Evolutionary conservation across 2,329 filamentous ascomycete genomes (phyloP).

Genomic region (Alternaria postmessia): DNA sequence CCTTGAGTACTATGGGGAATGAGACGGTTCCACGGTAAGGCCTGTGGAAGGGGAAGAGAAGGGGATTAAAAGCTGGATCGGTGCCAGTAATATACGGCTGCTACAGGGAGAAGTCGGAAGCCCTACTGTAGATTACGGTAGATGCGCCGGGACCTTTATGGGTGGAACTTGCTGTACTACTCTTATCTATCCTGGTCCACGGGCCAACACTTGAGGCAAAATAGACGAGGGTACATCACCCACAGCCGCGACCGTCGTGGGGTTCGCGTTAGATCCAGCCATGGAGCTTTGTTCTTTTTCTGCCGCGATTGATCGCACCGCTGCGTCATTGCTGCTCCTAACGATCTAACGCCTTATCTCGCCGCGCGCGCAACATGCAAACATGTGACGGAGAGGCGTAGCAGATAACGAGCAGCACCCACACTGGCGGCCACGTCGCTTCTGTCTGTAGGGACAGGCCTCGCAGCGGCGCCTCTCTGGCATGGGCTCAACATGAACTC

Average conservation of each 20-base stretch:
- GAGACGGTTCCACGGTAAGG: constrained; percentile 20
- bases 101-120: constrained; percentile 42
- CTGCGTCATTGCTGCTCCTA: constrained; percentile 37
- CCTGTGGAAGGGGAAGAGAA: constrained; percentile 19
- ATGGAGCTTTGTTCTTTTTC: constrained; percentile 44
- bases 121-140: constrained; percentile 40
- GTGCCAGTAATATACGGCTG: constrained; percentile 42
- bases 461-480: constrained; percentile 19
- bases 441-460: constrained; percentile 8
- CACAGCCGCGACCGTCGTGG: constrained; percentile 46
- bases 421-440: constrained; percentile 23
- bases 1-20: constrained; percentile 7
- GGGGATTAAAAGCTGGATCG: constrained; percentile 28
- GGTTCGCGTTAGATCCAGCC: constrained; percentile 44
- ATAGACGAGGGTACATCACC: constrained; percentile 46
- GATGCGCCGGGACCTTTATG: constrained; percentile 46
- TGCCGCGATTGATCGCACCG: constrained; percentile 31
- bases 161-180: constrained; percentile 43
- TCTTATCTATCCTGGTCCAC: constrained; percentile 50
- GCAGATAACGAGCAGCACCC: constrained; percentile 25
- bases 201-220: constrained; percentile 44
- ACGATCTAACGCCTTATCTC: constrained; percentile 30
- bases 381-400: constrained; percentile 12
- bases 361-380: constrained; percentile 24
- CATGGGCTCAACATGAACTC: constrained; percentile 13